Evolutionary conservation across 805 yeast species (phyloP).

Genomic region (Dipodascus geniculatus): DNA sequence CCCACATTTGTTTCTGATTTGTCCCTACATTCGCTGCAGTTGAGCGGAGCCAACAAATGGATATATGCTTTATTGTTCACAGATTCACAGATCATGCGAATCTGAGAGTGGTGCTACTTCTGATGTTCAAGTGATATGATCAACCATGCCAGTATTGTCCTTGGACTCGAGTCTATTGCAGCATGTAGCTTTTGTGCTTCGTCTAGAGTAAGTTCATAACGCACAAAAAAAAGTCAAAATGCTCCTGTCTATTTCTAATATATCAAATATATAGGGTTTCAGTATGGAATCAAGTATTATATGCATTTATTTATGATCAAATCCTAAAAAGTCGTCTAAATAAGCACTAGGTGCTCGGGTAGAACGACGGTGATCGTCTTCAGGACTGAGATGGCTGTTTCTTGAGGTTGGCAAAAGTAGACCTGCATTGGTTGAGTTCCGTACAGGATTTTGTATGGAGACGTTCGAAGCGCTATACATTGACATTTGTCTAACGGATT

Average conservation of each 20-base stretch:
- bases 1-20: too few species aligned
- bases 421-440: background rate
- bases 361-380: slow-evolving; percentile 6
- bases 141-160: too few species aligned
- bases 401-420: background rate
- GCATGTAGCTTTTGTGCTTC: too few species aligned
- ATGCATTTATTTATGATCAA: slow-evolving; percentile 8
- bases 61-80: too few species aligned
- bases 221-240: background rate
- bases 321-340: slow-evolving; percentile 26
- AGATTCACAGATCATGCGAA: too few species aligned
- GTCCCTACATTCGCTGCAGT: too few species aligned
- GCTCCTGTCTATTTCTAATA: background rate
- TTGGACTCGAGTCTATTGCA: too few species aligned
- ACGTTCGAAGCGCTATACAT: slow-evolving; percentile 12
- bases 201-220: too few species aligned
- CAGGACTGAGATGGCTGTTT: slow-evolving; percentile 7
- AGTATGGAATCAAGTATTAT: background rate
- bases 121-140: too few species aligned
- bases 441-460: slow-evolving; percentile 4
- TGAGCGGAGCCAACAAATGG: too few species aligned
- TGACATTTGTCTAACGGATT: slow-evolving; percentile 12
- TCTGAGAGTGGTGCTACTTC: too few species aligned
- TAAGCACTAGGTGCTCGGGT: slow-evolving; percentile 28
- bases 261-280: too few species aligned